A percentile compares a stretch with the other conserved stretches of the same genome.
phyloP scores from a whole-genome alignment of 345 rosid species.

The Gossypium ekmanianum region DNA sequence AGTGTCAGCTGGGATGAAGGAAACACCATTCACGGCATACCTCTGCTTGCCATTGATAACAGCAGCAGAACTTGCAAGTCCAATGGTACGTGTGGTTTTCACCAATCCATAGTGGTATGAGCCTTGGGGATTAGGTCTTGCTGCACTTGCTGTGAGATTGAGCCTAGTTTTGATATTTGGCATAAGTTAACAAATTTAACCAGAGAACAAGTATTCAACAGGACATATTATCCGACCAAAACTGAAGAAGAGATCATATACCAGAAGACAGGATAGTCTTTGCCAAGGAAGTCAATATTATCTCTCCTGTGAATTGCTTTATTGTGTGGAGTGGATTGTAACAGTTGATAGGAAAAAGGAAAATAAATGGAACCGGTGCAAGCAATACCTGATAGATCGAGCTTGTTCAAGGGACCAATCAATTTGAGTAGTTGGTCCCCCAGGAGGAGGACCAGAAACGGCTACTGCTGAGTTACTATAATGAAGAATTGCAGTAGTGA shows the following conservation, averaged over 20 bases:
- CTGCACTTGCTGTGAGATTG: conserved; percentile 77
- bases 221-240: background rate
- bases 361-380: background rate
- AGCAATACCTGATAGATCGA: conserved; percentile 51
- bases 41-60: conserved; percentile 71
- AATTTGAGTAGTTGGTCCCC: conserved; percentile 65
- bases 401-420: conserved; percentile 81
- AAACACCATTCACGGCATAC: conserved; percentile 76
- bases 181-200: background rate
- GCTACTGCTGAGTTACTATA: conserved; percentile 57
- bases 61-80: conserved; percentile 65
- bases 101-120: conserved; percentile 90
- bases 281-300: background rate
- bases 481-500: conserved; percentile 54
- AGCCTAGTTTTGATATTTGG: conserved; percentile 33
- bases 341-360: background rate
- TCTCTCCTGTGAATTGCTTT: background rate
- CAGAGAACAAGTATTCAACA: background rate
- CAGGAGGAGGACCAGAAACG: conserved; percentile 57
- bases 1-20: conserved; percentile 72
- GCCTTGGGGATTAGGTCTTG: conserved; percentile 87
- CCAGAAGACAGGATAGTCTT: background rate
- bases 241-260: background rate
- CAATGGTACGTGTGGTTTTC: conserved; percentile 53
- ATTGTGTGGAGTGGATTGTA: background rate